phyloP scores from a whole-genome alignment of 2,329 filamentous ascomycete species.

The Mollisiaceae sp. region DNA sequence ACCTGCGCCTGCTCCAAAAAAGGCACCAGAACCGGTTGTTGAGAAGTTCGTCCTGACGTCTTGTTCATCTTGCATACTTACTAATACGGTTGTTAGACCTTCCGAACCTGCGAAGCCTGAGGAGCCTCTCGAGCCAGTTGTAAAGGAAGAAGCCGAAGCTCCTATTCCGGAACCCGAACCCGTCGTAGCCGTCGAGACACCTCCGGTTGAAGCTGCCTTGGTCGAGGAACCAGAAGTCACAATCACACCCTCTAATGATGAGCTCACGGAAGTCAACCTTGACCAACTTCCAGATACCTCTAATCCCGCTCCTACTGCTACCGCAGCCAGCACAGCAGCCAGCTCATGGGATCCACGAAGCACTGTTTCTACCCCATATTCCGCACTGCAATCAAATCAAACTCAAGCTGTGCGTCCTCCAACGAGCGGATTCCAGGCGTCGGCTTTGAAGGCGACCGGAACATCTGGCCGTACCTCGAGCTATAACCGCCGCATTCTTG shows the following conservation, averaged over 20 bases:
- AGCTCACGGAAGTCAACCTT: slow-evolving; percentile 89
- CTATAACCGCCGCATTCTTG: slow-evolving; percentile 84
- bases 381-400: slow-evolving; percentile 65
- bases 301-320: slow-evolving; percentile 76
- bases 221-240: slow-evolving; percentile 50
- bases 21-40: slow-evolving; percentile 50
- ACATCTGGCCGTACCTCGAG: slow-evolving; percentile 72
- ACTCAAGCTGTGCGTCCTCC: slow-evolving; percentile 55
- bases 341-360: slow-evolving; percentile 81
- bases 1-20: slow-evolving; percentile 57
- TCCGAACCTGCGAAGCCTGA: slow-evolving; percentile 46
- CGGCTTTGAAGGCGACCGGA: slow-evolving; percentile 76
- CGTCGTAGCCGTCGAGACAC: slow-evolving; percentile 46
- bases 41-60: slow-evolving; percentile 37
- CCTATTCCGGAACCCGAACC: slow-evolving; percentile 43
- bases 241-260: slow-evolving; percentile 75
- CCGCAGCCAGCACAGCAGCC: slow-evolving; percentile 85
- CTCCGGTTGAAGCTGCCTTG: slow-evolving; percentile 37
- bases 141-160: slow-evolving; percentile 45
- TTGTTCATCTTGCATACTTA: slow-evolving; percentile 27
- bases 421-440: slow-evolving; percentile 77
- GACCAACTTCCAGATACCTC: slow-evolving; percentile 88
- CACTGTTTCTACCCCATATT: slow-evolving; percentile 67
- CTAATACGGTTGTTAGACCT: slow-evolving; percentile 36
- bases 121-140: slow-evolving; percentile 53